These are phyloP conservation scores for Yamadazyma kanchanaburiensis DNA, from an alignment of 1,139 yeast species.

Conservation along the genomic window DNA sequence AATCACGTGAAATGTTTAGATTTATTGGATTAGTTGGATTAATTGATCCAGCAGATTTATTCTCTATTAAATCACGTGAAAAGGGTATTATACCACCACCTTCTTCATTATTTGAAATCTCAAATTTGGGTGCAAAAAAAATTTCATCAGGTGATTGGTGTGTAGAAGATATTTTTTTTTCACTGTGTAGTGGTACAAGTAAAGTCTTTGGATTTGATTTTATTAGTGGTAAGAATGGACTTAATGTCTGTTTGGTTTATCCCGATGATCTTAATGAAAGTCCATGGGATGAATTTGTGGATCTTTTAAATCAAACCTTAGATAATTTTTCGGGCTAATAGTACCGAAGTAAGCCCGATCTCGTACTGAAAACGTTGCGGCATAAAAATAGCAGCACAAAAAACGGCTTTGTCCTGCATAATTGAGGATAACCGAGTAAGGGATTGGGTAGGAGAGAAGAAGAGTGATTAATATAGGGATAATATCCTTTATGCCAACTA, in stretches of 20 bases:
- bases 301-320: background rate
- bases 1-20: conserved; percentile 14
- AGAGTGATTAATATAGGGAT: too few species aligned
- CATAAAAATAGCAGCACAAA: too few species aligned
- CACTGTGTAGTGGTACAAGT: conserved; percentile 22
- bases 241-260: conserved; percentile 15
- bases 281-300: background rate
- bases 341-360: background rate
- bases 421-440: too few species aligned
- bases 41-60: conserved; percentile 12
- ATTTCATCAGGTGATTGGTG: conserved; percentile 13
- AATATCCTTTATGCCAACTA: too few species aligned
- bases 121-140: conserved; percentile 23
- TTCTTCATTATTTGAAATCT: conserved; percentile 19
- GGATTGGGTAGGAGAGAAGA: too few species aligned
- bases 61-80: conserved; percentile 7
- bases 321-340: background rate
- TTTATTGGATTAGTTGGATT: conserved; percentile 17
- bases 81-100: conserved; percentile 8
- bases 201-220: conserved; percentile 19
- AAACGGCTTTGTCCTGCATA: too few species aligned
- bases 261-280: background rate
- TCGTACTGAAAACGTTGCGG: too few species aligned
- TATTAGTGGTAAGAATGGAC: conserved; percentile 18
- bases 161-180: conserved; percentile 21